Evolutionary conservation across 2,329 filamentous ascomycete genomes (phyloP).

Genomic region (Rhytidhysteron rufulum): DNA sequence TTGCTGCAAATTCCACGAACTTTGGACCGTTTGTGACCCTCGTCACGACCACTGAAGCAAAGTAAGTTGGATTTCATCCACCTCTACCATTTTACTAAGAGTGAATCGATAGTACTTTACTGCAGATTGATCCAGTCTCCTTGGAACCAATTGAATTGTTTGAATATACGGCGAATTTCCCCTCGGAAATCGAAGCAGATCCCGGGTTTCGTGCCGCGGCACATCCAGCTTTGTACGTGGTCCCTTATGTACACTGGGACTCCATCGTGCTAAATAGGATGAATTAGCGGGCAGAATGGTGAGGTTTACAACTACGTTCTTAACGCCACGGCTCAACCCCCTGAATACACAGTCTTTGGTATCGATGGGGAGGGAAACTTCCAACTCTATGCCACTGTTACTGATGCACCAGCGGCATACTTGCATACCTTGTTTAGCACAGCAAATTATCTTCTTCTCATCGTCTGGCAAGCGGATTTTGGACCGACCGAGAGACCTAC

Average conservation of each 20-base stretch:
- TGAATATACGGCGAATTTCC: slow-evolving; percentile 57
- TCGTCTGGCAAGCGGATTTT: slow-evolving; percentile 65
- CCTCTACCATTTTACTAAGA: too few relatives aligned
- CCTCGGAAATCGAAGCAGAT: slow-evolving; percentile 69
- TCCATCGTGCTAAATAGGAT: slow-evolving; percentile 65
- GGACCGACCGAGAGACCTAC: slow-evolving; percentile 54
- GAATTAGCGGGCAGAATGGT: slow-evolving; percentile 60
- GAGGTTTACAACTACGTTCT: slow-evolving; percentile 65
- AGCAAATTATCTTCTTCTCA: slow-evolving; percentile 66
- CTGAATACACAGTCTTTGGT: slow-evolving; percentile 6
- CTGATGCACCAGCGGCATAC: slow-evolving; percentile 56
- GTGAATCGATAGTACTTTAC: slow-evolving; percentile 41
- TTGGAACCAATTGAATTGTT: slow-evolving; percentile 63
- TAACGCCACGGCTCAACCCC: slow-evolving; percentile 1
- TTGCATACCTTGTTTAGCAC: slow-evolving; percentile 81
- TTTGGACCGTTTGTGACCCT: slow-evolving; percentile 8
- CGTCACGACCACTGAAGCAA: slow-evolving; percentile 6
- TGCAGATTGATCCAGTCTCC: slow-evolving; percentile 64
- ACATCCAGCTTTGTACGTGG: slow-evolving; percentile 77
- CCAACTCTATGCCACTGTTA: slow-evolving; percentile 7
- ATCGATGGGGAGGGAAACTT: slow-evolving; percentile 4
- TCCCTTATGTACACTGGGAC: slow-evolving; percentile 57
- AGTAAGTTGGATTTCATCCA: too few relatives aligned
- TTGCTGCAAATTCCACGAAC: slow-evolving; percentile 7
- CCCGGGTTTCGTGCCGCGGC: slow-evolving; percentile 68